Evolutionary conservation across 352 stramenopile genomes (phyloP), one percentile per base, ranked within the genome.

Genomic region (Phytophthora aleatoria): DNA sequence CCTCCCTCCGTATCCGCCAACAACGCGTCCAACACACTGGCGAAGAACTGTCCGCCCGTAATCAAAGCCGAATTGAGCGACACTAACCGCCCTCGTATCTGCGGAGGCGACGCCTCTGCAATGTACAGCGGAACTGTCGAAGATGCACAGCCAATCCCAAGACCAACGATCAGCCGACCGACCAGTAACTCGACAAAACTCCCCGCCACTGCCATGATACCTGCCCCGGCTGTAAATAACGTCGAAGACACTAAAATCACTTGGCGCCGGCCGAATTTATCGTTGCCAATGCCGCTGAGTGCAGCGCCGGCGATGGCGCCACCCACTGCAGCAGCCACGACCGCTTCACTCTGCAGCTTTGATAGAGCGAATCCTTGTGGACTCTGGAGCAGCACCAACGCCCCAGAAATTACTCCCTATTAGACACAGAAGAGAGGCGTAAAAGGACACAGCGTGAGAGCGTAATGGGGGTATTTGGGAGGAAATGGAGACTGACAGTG

Each of bases 71-170:
- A 89, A 50, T 94, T 94, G 48, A 92, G 64, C 15, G 85, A 92
- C n/a, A 94, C 83, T 24, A 94, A 68, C 5, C 69, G 72, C 0
- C 85, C 85, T 33, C 85, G 83, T 16, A 87, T 79, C 24, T 87
- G 67, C 8, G 85, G 75, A 0, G 85, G 83, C 11, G 85, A 91
- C 9, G 82, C 79, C 55, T 94, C 85, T 28, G 85, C 83, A 52
- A 94, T 90, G 55, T 94, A 94, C 15, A 94, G 69, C 49, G 85
- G 85, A 28, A 94, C 81, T 35, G 77, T 87, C 78, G 89, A 90
- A 41, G 85, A 94, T 7, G 81, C 89, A 55, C 83, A 77, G 42
- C 85, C 85, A 41, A 94, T 85, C 26, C 69, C 85, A 30, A 91
- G 6, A 5, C 85, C 85, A 7, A 94, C 81, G 11, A 85, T 50